Percentiles rank a stretch among this genome's conserved stretches.
Evolutionary conservation across 2,329 filamentous ascomycete species (phyloP).

Genomic region (Aspergillus clavatus): DNA sequence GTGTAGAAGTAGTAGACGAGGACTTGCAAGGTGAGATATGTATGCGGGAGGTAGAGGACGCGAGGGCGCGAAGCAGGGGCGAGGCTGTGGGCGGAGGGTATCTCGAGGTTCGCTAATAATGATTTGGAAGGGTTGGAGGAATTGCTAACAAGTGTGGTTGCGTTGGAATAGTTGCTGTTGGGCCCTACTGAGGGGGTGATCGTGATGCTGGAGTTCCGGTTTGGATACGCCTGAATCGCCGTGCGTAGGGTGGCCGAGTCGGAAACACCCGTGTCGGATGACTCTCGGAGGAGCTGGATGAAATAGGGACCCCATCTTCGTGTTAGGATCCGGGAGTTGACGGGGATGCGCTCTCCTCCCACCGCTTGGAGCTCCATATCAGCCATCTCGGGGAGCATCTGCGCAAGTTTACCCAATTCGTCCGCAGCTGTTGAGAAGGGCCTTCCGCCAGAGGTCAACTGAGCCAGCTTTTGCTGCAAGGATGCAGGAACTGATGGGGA

Average conservation of each 20-base stretch:
- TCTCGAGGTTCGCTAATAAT: constrained; percentile 43
- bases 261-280: constrained; percentile 62
- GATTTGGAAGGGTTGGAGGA: constrained; percentile 27
- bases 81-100: constrained; percentile 51
- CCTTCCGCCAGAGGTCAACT: constrained; percentile 66
- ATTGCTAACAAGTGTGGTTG: constrained; percentile 38
- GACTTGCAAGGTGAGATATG: constrained; percentile 79
- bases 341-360: constrained; percentile 82
- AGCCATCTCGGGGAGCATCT: constrained; percentile 75
- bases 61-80: constrained; percentile 65
- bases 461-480: constrained; percentile 45
- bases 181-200: constrained; percentile 61
- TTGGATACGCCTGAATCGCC: constrained; percentile 51
- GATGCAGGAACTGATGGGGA: constrained; percentile 59
- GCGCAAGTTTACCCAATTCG: constrained; percentile 75
- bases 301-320: constrained; percentile 95
- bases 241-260: constrained; percentile 73
- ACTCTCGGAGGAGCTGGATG: constrained; percentile 82
- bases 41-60: constrained; percentile 89
- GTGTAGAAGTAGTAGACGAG: constrained; percentile 93
- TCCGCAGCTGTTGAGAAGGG: constrained; percentile 72
- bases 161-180: constrained; percentile 39
- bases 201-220: constrained; percentile 76
- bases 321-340: constrained; percentile 84
- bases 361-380: constrained; percentile 97